Base-by-base conservation (phyloP, 1,284 basidiomycete genomes). In the Microbotryum intermedium region DNA sequence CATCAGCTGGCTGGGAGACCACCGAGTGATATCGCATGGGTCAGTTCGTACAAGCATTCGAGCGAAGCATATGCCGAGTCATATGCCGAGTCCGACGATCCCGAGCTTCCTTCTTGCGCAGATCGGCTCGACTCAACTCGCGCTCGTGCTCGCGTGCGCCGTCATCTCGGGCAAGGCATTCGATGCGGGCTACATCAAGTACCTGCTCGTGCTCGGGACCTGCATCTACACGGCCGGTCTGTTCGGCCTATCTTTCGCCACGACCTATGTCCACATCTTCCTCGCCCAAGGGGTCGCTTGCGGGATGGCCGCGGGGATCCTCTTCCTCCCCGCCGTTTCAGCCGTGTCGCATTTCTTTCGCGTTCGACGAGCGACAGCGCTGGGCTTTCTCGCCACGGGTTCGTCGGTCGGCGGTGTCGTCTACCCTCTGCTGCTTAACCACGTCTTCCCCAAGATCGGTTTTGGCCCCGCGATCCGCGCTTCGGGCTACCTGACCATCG, bases 121-220 rank as follows among this genome's bases (percentile, higher is more conserved):
- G 65, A 69, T 69, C 30, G 67, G 66, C 1, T 65, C 62, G 5
- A 49, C 62, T 3, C 60, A 67, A 21, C 62, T 67, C 6, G 55
- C 52, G 1, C 50, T 60, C 18, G 62, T 69, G 2, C 59, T 64
- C 11, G 53, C 60, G 0, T 65, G 62, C 34, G 65, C 65, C 6
- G 54, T 65, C 34, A 11, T 69, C 0, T 53, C 64, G 1, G 70
- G 70, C 18, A 67, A 66, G 34, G 56, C 60, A 0, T 69, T 72
- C 50, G 72, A 73, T 50, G 65, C 68, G 1, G 64, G 68, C 26
- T 63, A 66, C 54, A 59, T 68, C 54, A 62, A 62, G n/a, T 60
- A 61, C 16, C 49, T 71, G 8, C 51, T 71, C 1, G 7, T 49
- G 34, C 47, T 28, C 3, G 61, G 67, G 0, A 53, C 62, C 3